These are phyloP conservation scores for Dillenia turbinata DNA, from an alignment of 164 flowering plant species.

Conservation along the genomic window DNA sequence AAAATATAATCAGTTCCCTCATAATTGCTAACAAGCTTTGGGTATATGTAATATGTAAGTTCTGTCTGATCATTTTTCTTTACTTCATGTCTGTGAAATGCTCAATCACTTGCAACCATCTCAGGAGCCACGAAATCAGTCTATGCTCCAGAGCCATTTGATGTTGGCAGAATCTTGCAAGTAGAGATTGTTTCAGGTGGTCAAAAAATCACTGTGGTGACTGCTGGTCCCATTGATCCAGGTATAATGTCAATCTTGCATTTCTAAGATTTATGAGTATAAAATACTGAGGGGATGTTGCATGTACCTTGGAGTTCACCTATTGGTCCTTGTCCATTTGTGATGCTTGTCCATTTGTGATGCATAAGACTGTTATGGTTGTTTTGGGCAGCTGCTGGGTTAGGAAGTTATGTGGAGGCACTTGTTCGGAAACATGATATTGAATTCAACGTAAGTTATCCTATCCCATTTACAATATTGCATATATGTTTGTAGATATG, in stretches of 20 bases:
- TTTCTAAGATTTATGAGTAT: background rate
- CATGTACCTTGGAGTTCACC: background rate
- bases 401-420: constrained; percentile 70
- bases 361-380: constrained; percentile 13
- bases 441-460: constrained; percentile 71
- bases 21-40: too few species aligned
- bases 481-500: background rate
- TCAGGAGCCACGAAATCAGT: constrained; percentile 87
- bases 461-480: background rate
- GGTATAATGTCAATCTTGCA: constrained; percentile 35
- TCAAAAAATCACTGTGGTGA: constrained; percentile 42
- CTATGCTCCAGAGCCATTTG: constrained; percentile 97
- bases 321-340: background rate
- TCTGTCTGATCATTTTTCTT: too few species aligned
- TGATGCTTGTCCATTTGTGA: background rate
- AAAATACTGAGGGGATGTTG: background rate
- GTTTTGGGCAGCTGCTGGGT: constrained; percentile 63
- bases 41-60: too few species aligned
- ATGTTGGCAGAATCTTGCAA: constrained; percentile 78
- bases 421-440: constrained; percentile 68
- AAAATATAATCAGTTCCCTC: too few species aligned
- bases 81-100: too few species aligned
- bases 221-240: constrained; percentile 77
- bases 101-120: background rate
- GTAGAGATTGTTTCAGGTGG: constrained; percentile 63